Conservation (phyloP, 164 flowering plant genomes). For the Litsea cubeba region DNA sequence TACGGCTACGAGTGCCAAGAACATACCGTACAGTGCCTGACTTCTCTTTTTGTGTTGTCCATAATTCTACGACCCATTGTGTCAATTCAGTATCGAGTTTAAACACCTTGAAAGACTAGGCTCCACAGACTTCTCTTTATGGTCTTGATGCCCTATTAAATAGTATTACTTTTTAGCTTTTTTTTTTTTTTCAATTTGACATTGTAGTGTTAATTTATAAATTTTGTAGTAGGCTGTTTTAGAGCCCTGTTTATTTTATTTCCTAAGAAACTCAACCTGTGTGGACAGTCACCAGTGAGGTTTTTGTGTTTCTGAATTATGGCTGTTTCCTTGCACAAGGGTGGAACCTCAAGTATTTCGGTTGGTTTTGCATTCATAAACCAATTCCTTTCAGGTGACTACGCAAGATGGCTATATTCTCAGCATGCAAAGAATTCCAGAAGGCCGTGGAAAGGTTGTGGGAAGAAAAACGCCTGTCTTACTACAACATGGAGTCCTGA, state of each 20-base stretch:
- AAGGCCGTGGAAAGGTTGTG: slow-evolving; percentile 13
- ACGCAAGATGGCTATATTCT: slow-evolving; percentile 78
- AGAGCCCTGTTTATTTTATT: neutral
- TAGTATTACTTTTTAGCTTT: too few relatives aligned
- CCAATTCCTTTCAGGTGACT: slow-evolving; percentile 44
- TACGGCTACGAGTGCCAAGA: slow-evolving; percentile 62
- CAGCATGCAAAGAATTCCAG: slow-evolving; percentile 66
- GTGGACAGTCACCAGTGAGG: neutral
- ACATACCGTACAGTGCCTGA: slow-evolving; percentile 34
- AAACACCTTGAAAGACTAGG: neutral
- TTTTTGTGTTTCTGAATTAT: neutral
- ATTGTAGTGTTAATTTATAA: too few relatives aligned
- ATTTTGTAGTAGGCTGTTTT: too few relatives aligned
- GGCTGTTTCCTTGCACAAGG: neutral
- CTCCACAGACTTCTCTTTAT: too few relatives aligned
- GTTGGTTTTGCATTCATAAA: neutral
- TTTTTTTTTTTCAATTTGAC: too few relatives aligned
- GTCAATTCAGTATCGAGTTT: neutral
- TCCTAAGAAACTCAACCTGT: neutral
- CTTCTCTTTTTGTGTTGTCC: neutral
- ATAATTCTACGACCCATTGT: neutral
- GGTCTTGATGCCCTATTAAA: neutral
- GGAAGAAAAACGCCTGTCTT: slow-evolving; percentile 48
- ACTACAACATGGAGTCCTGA: slow-evolving; percentile 66
- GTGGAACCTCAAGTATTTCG: neutral